Percentiles rank a stretch among this genome's conserved stretches.
Evolutionary conservation across 192 early-diverging fungal genomes (phyloP).

Genomic region (Coemansia sp.): DNA sequence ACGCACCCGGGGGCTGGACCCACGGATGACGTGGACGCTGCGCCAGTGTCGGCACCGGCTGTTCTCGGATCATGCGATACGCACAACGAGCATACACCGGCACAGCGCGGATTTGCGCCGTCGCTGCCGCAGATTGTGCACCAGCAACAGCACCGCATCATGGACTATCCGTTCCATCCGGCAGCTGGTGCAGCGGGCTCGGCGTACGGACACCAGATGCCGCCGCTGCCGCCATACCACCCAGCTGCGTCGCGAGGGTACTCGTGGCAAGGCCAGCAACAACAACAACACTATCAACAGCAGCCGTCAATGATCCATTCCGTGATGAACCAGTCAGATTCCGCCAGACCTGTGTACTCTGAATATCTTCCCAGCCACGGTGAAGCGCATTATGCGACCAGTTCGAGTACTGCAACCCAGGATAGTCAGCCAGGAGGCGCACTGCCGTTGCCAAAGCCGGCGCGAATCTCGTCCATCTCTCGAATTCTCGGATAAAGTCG

Average conservation of each 20-base stretch:
- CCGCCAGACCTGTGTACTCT: constrained; percentile 4
- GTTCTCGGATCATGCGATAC: not conserved
- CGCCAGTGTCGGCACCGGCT: constrained; percentile 7
- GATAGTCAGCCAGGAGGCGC: constrained; percentile 14
- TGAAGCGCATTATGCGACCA: too few species aligned
- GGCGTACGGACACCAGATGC: not conserved
- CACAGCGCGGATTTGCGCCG: constrained; percentile 6
- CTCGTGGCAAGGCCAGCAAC: constrained; percentile 17
- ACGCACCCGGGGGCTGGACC: constrained; percentile 2
- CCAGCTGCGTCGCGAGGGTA: constrained; percentile 6
- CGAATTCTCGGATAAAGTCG: constrained; percentile 22
- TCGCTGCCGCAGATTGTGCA: constrained; percentile 13
- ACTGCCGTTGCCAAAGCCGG: constrained; percentile 2
- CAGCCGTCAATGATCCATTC: constrained; percentile 2
- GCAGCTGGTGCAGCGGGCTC: not conserved
- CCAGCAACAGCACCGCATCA: constrained; percentile 19
- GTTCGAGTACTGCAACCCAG: not conserved
- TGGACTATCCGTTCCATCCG: constrained; percentile 8
- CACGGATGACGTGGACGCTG: not conserved
- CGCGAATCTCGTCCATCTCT: constrained; percentile 31
- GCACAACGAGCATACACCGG: not conserved
- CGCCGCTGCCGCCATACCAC: constrained; percentile 6
- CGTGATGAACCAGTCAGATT: not conserved
- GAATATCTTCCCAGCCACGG: constrained; percentile 8
- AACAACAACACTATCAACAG: constrained; percentile 11